Percentiles rank a stretch among this genome's conserved stretches.
phyloP scores from a whole-genome alignment of 768 basidiomycete species.

The Phanerochaete sordida region DNA sequence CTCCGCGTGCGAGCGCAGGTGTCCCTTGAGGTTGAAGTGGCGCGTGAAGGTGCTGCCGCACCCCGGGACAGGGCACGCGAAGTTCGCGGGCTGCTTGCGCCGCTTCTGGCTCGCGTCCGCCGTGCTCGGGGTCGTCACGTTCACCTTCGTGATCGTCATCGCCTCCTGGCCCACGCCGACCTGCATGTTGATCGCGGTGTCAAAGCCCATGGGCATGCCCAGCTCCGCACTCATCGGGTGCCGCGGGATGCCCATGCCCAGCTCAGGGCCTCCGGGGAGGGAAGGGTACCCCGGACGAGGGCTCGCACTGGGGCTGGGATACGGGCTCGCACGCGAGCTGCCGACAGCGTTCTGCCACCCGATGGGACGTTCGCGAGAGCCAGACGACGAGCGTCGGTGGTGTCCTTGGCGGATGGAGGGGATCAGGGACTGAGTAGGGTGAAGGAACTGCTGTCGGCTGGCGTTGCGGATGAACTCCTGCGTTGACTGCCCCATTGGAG shows the following conservation, averaged over 20 bases:
- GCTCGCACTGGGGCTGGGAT: constrained; percentile 65
- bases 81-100: constrained; percentile 85
- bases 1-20: constrained; percentile 91
- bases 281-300: constrained; percentile 53
- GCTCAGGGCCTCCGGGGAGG: constrained; percentile 27
- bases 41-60: constrained; percentile 97
- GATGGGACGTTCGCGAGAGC: constrained; percentile 32
- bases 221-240: constrained; percentile 10
- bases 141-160: constrained; percentile 49
- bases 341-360: constrained; percentile 18
- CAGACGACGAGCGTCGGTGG: constrained; percentile 38
- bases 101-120: constrained; percentile 82
- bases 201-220: constrained; percentile 16
- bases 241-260: constrained; percentile 14
- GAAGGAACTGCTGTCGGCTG: constrained; percentile 37
- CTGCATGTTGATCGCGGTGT: constrained; percentile 12
- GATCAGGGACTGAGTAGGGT: constrained; percentile 32
- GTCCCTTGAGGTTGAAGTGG: constrained; percentile 95
- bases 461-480: constrained; percentile 35
- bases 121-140: constrained; percentile 89
- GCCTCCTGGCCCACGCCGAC: constrained; percentile 21
- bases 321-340: constrained; percentile 49
- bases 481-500: constrained; percentile 31
- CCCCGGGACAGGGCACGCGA: constrained; percentile 88
- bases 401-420: constrained; percentile 29